Evolutionary conservation across 495 filamentous ascomycete genomes (phyloP).

Genomic region (Tuber aestivum): DNA sequence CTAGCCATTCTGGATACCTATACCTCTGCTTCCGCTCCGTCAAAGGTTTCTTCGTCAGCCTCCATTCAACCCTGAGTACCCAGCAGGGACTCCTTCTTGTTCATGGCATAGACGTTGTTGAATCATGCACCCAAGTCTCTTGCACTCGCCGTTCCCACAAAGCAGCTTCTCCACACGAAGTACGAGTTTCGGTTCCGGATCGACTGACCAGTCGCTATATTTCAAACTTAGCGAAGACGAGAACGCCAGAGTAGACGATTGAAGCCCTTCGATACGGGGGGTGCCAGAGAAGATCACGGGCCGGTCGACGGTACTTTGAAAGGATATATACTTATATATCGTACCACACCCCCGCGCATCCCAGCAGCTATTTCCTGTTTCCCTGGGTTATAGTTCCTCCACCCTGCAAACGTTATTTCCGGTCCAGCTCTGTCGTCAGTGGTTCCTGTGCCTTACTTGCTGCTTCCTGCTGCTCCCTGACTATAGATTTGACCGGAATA

Average conservation of each 20-base stretch:
- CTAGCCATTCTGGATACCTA: slow-evolving; percentile 29
- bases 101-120: slow-evolving; percentile 41
- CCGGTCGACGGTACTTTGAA: slow-evolving; percentile 35
- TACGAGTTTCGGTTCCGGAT: slow-evolving; percentile 42
- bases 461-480: slow-evolving; percentile 19
- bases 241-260: slow-evolving; percentile 42
- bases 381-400: slow-evolving; percentile 41
- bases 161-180: slow-evolving; percentile 41
- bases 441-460: slow-evolving; percentile 40
- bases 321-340: slow-evolving; percentile 42
- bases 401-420: slow-evolving; percentile 43
- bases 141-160: slow-evolving; percentile 42
- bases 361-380: slow-evolving; percentile 42
- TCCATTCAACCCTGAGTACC: slow-evolving; percentile 34
- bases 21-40: slow-evolving; percentile 26
- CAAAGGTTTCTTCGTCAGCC: slow-evolving; percentile 39
- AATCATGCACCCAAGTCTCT: slow-evolving; percentile 43
- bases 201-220: slow-evolving; percentile 41
- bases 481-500: slow-evolving; percentile 21
- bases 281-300: slow-evolving; percentile 37
- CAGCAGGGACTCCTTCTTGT: slow-evolving; percentile 33
- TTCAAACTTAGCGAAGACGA: slow-evolving; percentile 40
- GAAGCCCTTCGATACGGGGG: slow-evolving; percentile 33
- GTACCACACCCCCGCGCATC: slow-evolving; percentile 41
- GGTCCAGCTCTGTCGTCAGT: slow-evolving; percentile 41